Base-by-base conservation (phyloP, 2,329 filamentous ascomycete genomes). In the Macrophomina phaseolina region DNA sequence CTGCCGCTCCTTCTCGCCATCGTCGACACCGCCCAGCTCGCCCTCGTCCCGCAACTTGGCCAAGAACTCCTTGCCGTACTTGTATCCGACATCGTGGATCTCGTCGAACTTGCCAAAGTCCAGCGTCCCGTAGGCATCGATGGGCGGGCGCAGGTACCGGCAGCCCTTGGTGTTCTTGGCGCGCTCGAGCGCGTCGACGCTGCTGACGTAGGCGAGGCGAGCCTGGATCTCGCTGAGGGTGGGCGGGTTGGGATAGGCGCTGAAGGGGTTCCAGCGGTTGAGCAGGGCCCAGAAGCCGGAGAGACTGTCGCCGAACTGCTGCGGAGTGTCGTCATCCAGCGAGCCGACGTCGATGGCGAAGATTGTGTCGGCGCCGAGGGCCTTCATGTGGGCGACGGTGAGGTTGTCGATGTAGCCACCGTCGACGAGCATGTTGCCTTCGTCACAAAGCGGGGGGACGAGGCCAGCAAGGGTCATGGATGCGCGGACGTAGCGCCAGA, bases 71-170 rank as follows among this genome's bases (percentile, higher is more conserved):
- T 91, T 90, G 4, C 93, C 95, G 75, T 90, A 99, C 65, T 87
- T 85, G 79, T 97, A 97, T 1, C 95, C 96, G 11, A 97, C 86
- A 71, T 91, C 85, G 74, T 96, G 97, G 64, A 99, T 94, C 83
- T 99, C 96, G 74, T 98, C 94, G 78, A 99, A 99, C 78, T 97
- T 97, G 69, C 89, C 92, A 82, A 99, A 99, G 67, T 99, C 95
- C 36, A 99, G 82, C 1, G 95, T 99, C 4, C 94, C 95, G 73
- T 97, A 99, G 1, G 88, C 86, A 75, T 98, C 95, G 69, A 99
- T 91, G 0, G 95, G 95, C 4, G 96, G 96, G 0, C 95, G 88
- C 92, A 99, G 97, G 78, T 99, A 99, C 63, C 97, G 85, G 78
- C 94, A 98, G 0, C 95, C 95, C 0, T 93, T 89, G 74, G 91